Base-by-base conservation (phyloP, 371 early-diverging fungal species). In the Mortierella sp. region DNA sequence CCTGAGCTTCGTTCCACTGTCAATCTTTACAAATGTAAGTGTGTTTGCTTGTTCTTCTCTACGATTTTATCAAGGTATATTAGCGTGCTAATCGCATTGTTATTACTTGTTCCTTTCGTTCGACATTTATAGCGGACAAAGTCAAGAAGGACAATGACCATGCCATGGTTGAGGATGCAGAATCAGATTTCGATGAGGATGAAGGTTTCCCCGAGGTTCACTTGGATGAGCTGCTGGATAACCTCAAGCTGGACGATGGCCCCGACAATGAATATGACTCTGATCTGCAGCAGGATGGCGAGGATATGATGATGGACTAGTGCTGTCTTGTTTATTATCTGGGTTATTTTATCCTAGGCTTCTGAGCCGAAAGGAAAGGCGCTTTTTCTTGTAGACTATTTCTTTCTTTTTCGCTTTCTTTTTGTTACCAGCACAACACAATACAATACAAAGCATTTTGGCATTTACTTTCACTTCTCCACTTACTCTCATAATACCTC, bases 141-240 rank as follows among this genome's bases (percentile, higher is more conserved):
- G 42, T 56, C 34, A 67, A 79, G 51, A 60, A 63, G 55, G 55
- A 64, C 15, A 44, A 27, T 28, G 79, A 72, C 1, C 32, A 59
- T 30, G 60, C 57, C 42, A 81, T 78, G 70, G 83, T 63, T 7
- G 83, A 72, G 14, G 87, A 81, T 24, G 85, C 85, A 15, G 85
- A 80, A 28, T 84, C 71, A 42, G 64, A 64, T 31, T 59, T 81
- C 39, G 91, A 88, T 9, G 91, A 88, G 11, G 92, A 94, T 53
- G 92, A 90, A 46, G 95, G 92, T 80, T 93, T 95, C 83, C 97
- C 97, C 15, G 96, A 96, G 70, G 87, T 98, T 58, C 82, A 90
- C 30, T 81, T 97, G 70, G 93, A 92, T 66, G 97, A 98, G 80
- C 85, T 98, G 78, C 80, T 98, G 66, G 95, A 97, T 61, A 95